These are phyloP conservation scores for Plasmopara viticola DNA, from an alignment of 352 stramenopile genomes.

Conservation along the genomic window DNA sequence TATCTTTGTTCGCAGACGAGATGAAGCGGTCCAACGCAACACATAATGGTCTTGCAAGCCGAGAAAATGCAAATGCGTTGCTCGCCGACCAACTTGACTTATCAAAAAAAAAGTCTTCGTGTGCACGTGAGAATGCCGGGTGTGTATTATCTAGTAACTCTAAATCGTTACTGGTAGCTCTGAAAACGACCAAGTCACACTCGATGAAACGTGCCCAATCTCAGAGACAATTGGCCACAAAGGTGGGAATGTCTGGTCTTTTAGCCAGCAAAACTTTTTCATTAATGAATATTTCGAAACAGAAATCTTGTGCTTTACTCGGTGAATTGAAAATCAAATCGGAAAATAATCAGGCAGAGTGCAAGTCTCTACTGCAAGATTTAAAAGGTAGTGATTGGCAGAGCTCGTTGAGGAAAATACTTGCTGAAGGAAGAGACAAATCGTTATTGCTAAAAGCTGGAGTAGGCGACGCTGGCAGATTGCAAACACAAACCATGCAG, in stretches of 20 bases:
- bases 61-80: conserved; percentile 43
- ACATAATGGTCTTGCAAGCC: conserved; percentile 19
- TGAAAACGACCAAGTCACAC: too few species aligned
- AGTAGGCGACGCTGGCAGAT: conserved; percentile 5
- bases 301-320: neutral
- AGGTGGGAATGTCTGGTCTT: conserved; percentile 6
- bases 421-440: conserved; percentile 35
- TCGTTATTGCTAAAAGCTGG: conserved; percentile 2
- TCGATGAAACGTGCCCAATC: conserved; percentile 20
- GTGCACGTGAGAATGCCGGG: too few species aligned
- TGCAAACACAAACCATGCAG: conserved; percentile 1
- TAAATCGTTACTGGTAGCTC: too few species aligned
- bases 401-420: conserved; percentile 46
- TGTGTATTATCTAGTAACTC: too few species aligned
- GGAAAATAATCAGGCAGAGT: conserved; percentile 17
- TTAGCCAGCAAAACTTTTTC: conserved; percentile 5
- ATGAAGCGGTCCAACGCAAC: conserved; percentile 40
- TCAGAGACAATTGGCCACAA: conserved; percentile 16
- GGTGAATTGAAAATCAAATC: conserved; percentile 3
- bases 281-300: conserved; percentile 3
- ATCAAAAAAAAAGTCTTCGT: conserved; percentile 1
- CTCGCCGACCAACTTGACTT: conserved; percentile 53
- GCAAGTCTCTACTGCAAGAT: conserved; percentile 5
- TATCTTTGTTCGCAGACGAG: conserved; percentile 32
- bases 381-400: conserved; percentile 42